Base-by-base conservation (phyloP, 495 filamentous ascomycete species). In the Opeltia flavorubescens region DNA sequence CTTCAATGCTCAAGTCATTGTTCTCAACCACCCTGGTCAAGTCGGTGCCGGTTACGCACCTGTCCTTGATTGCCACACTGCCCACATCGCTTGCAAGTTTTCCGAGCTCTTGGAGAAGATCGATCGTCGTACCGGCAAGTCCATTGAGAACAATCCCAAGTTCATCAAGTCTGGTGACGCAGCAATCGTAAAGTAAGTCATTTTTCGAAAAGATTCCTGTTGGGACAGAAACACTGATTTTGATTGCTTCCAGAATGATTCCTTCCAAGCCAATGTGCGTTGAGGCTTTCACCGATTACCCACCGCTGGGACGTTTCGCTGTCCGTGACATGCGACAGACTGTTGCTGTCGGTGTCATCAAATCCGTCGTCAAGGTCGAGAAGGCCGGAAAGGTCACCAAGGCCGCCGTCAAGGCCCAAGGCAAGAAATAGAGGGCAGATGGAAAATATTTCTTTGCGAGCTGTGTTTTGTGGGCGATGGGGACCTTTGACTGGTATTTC, bases 51-150 rank as follows among this genome's bases (percentile, higher is more conserved):
- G 91, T 64, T 98, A 98, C 74, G 91, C 91, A 50, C 91, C 91
- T 57, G 91, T 98, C 56, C 80, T 98, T 43, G 91, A 98, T 65
- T 98, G 91, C 83, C 91, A 98, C 80, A 98, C 91, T 58, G 91
- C 91, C 66, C 91, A 98, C 81, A 98, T 98, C 75, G 91, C 91
- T 65, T 98, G 91, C 91, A 96, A 96, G 83, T 98, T 98, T 79
- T 66, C 84, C 56, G 89, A 96, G 81, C 78, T 98, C 59, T 74
- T 88, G 42, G 84, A 96, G 84, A 98, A 98, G 89, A 98, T 98
- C 65, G 91, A 98, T 68, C 91, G 91, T 73, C 91, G 91, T 86
- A 96, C 93, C 63, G 91, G 91, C 67, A 98, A 98, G 80, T 84
- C 88, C 50, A 80, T 91, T 63, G 91, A 98, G 70, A 62, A 75